Evolutionary conservation across 1,284 basidiomycete species (phyloP).

Genomic region (Irpex sp.): DNA sequence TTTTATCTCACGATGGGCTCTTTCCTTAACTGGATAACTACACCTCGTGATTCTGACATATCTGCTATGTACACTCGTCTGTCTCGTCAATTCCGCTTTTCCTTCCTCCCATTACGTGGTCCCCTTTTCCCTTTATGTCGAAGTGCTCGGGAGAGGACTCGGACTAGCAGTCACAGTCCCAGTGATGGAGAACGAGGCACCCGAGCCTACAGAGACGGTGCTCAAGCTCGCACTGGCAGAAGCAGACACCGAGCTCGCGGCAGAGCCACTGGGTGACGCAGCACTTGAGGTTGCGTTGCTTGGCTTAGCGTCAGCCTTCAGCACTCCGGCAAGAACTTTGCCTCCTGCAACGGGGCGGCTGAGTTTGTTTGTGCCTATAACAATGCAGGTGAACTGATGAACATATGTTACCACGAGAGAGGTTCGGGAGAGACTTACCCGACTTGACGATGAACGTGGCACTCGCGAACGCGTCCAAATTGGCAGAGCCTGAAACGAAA

Average conservation of each 20-base stretch:
- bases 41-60: not conserved
- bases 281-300: not conserved
- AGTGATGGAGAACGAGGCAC: not conserved
- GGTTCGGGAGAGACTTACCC: conserved; percentile 21
- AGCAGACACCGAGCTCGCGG: not conserved
- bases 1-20: no score
- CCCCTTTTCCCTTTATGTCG: not conserved
- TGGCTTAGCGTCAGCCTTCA: conserved; percentile 21
- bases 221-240: not conserved
- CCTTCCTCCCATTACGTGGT: not conserved
- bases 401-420: not conserved
- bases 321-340: conserved; percentile 37
- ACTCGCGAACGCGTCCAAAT: conserved; percentile 46
- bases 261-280: not conserved
- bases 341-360: conserved; percentile 55
- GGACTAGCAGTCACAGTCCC: not conserved
- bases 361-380: conserved; percentile 46
- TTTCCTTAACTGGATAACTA: no score
- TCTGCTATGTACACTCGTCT: not conserved
- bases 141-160: not conserved
- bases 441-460: conserved; percentile 43
- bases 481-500: conserved; percentile 34
- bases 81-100: not conserved
- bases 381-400: not conserved
- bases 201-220: not conserved